Evolutionary conservation across 192 early-diverging fungal species (phyloP).

Genomic region (Helicostylum pulchrum): DNA sequence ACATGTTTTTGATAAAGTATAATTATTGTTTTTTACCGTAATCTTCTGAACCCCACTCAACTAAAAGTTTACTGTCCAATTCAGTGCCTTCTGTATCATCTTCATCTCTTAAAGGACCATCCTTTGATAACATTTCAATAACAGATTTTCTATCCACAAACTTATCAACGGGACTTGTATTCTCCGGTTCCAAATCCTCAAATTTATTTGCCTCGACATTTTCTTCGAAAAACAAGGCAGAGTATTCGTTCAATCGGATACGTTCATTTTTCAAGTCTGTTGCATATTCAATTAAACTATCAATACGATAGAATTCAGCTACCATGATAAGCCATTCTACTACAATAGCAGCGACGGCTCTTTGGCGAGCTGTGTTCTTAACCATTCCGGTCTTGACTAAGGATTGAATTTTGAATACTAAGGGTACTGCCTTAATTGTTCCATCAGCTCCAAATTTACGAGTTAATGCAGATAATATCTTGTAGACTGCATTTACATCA

Average conservation of each 20-base stretch:
- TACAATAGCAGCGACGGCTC: constrained; percentile 10
- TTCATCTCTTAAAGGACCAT: constrained; percentile 19
- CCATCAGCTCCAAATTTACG: constrained; percentile 21
- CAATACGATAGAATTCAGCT: constrained; percentile 8
- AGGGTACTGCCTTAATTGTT: constrained; percentile 21
- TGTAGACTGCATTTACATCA: constrained; percentile 14
- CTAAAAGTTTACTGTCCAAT: constrained; percentile 30
- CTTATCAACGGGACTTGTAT: background rate
- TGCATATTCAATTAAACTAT: constrained; percentile 10
- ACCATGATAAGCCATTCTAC: constrained; percentile 22
- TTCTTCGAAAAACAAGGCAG: background rate
- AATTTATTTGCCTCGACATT: background rate
- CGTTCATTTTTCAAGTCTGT: constrained; percentile 1
- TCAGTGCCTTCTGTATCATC: constrained; percentile 32
- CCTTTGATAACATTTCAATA: constrained; percentile 22
- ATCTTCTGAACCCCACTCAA: constrained; percentile 28
- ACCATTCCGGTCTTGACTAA: constrained; percentile 5
- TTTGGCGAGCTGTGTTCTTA: background rate
- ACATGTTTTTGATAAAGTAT: background rate
- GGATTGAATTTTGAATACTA: constrained; percentile 28
- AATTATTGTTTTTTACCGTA: constrained; percentile 5
- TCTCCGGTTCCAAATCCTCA: background rate
- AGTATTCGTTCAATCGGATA: background rate
- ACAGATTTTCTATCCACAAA: constrained; percentile 20
- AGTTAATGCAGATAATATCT: constrained; percentile 14